Evolutionary conservation across 768 basidiomycete species (phyloP), one percentile per base, ranked within the genome.

Genomic region (Tephrocybe sp.): DNA sequence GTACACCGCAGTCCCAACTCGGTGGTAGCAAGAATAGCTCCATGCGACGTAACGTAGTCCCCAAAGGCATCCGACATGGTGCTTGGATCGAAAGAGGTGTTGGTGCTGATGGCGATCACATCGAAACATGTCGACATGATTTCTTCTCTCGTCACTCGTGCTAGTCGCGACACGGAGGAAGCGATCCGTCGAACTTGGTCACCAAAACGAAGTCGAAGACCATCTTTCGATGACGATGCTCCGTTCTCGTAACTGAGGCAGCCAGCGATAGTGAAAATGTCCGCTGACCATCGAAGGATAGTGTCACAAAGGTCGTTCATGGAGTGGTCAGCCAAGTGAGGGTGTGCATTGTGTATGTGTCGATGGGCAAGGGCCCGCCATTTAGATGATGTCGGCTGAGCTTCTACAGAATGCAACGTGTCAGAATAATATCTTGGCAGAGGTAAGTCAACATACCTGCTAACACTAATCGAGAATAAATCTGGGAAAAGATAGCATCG

Each of bases 91-190:
- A 80, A 84, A 10, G 65, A 11, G 15, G 71, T 69, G 2, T 77
- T 78, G 25, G 77, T 74, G 49, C 85, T 82, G 1, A 81, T 77
- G 16, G 80, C 74, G 33, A 85, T 64, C 29, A 89, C 75, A 57
- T 90, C 85, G 57, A 90, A 91, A 49, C 76, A 82, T 2, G 87
- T 85, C 2, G 83, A 86, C 71, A 91, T 78, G 58, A 88, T 87
- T 52, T 88, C 87, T 57, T 91, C 86, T 42, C 79, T 71, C 29
- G 79, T 76, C 33, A 87, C 79, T 42, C 73, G 76, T 10, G 85
- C 84, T 24, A 91, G 69, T 50, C 75, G 75, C 60, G 78, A 78
- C 18, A 83, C 83, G 0, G 84, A 73, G 45, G 76, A 78, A 10
- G 86, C 80, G 36, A 91, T 83, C 15, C 84, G 77, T 18, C 75